phyloP scores from a whole-genome alignment of 2,329 filamentous ascomycete species.

The Chaetomiaceae sp. region DNA sequence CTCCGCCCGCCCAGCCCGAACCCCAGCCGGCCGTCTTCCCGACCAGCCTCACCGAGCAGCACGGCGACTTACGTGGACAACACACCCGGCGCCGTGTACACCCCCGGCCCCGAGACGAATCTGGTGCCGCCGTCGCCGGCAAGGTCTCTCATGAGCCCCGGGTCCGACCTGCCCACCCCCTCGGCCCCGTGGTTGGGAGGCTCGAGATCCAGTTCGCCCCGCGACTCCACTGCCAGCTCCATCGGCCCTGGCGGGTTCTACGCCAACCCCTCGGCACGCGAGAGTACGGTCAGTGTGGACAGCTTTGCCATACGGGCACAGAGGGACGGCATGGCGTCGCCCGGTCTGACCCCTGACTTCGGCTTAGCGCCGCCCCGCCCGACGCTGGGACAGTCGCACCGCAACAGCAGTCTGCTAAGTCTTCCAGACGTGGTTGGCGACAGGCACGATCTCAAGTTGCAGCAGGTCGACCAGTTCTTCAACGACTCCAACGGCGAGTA shows the following conservation, averaged over 20 bases:
- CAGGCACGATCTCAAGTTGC: slow-evolving; percentile 40
- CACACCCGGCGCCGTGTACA: slow-evolving; percentile 5
- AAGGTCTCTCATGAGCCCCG: slow-evolving; percentile 16
- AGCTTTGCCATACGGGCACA: slow-evolving; percentile 27
- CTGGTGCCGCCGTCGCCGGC: slow-evolving; percentile 16
- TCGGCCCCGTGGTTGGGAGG: slow-evolving; percentile 20
- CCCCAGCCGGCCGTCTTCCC: slow-evolving; percentile 18
- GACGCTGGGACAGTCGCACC: slow-evolving; percentile 19
- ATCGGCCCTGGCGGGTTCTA: slow-evolving; percentile 18
- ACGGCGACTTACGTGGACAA: slow-evolving; percentile 14
- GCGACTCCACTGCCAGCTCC: slow-evolving; percentile 24
- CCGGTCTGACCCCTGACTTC: slow-evolving; percentile 15
- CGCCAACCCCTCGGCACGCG: slow-evolving; percentile 17
- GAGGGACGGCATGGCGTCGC: slow-evolving; percentile 23
- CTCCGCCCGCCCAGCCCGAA: slow-evolving; percentile 14
- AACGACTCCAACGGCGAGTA: slow-evolving; percentile 61
- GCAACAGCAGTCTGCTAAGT: slow-evolving; percentile 29
- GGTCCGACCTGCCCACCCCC: slow-evolving; percentile 18
- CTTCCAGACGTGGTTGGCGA: slow-evolving; percentile 28
- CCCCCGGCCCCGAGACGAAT: slow-evolving; percentile 16
- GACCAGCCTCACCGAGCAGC: slow-evolving; percentile 18
- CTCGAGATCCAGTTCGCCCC: slow-evolving; percentile 18
- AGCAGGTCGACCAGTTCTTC: slow-evolving; percentile 65
- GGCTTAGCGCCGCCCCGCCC: slow-evolving; percentile 23
- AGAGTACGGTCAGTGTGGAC: slow-evolving; percentile 27